Percentiles rank a stretch among this genome's conserved stretches.
These are phyloP conservation scores for Paramecium pentaurelia DNA, from an alignment of 73 alveolate species.

Conservation along the genomic window DNA sequence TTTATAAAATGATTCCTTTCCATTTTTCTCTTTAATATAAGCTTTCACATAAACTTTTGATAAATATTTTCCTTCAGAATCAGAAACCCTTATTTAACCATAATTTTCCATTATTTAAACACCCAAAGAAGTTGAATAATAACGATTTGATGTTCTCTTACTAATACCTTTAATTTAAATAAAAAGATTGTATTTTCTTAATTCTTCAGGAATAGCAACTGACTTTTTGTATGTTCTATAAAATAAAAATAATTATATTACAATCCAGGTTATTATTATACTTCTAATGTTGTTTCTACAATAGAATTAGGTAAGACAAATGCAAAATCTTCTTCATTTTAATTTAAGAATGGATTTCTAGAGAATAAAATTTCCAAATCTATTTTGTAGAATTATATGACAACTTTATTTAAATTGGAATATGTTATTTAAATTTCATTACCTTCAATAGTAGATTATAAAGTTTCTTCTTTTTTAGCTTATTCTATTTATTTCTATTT, in stretches of 20 bases:
- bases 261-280: background rate
- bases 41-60: slow-evolving; percentile 88
- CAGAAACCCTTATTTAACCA: slow-evolving; percentile 86
- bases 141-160: slow-evolving; percentile 69
- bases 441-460: slow-evolving; percentile 66
- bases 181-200: slow-evolving; percentile 71
- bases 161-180: slow-evolving; percentile 75
- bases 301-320: slow-evolving; percentile 75
- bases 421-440: slow-evolving; percentile 65
- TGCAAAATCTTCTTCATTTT: slow-evolving; percentile 76
- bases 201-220: slow-evolving; percentile 75
- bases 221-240: background rate
- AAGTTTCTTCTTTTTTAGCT: slow-evolving; percentile 64
- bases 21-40: slow-evolving; percentile 69
- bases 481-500: slow-evolving; percentile 40
- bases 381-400: slow-evolving; percentile 76
- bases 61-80: slow-evolving; percentile 68
- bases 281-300: slow-evolving; percentile 61
- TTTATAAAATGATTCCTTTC: slow-evolving; percentile 76
- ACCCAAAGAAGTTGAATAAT: slow-evolving; percentile 75
- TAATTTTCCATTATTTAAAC: slow-evolving; percentile 72
- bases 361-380: slow-evolving; percentile 89
- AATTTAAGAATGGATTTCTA: slow-evolving; percentile 84
- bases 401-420: slow-evolving; percentile 64
- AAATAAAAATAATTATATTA: background rate